Base-by-base conservation (phyloP, 1,284 basidiomycete species). In the Cutaneotrichosporon mucoides region DNA sequence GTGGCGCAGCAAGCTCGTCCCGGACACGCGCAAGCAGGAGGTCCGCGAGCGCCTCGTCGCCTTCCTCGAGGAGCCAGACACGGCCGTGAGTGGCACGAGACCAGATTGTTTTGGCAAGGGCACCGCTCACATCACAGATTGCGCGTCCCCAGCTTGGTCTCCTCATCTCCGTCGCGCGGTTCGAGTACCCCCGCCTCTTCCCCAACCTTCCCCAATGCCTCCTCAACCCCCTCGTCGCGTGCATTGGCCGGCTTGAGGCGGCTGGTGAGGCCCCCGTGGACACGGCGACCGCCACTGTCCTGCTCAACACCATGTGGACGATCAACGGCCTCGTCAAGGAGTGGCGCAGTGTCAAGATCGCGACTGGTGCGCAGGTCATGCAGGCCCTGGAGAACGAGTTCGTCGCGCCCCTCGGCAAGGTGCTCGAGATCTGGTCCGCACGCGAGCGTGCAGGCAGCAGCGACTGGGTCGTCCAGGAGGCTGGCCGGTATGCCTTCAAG, bases 311-410 rank as follows among this genome's bases (percentile, higher is more conserved):
- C 4, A 61, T 79, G 3, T 77, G 77, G 76, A 75, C 74, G 0
- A 76, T 79, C 69, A 79, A 78, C 56, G 71, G 75, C 6, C 63
- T 79, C 4, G 73, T 79, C 51, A 79, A 79, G 62, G 78, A 79
- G 59, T 79, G 75, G 75, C 62, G 71, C 13, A 73, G 63, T 8
- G 75, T 79, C 53, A 76, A 76, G 60, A 56, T 79, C 10, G 64
- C 76, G 1, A 58, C 70, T 3, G 77, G 78, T 1, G 67, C 66
- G 13, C 66, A 73, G 50, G 68, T 74, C 24, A 76, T 79, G 74
- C 66, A 68, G 43, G 65, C 55, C 1, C 66, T 76, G 15, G 74
- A 72, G 51, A 63, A 73, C 34, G 62, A 65, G 6, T 75, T 75
- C 48, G 55, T 65, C 4, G 70, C 55, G 1, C 72, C 73, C 0